Evolutionary conservation across 805 yeast genomes (phyloP).

Genomic region (Saccharomycopsis fermentans): DNA sequence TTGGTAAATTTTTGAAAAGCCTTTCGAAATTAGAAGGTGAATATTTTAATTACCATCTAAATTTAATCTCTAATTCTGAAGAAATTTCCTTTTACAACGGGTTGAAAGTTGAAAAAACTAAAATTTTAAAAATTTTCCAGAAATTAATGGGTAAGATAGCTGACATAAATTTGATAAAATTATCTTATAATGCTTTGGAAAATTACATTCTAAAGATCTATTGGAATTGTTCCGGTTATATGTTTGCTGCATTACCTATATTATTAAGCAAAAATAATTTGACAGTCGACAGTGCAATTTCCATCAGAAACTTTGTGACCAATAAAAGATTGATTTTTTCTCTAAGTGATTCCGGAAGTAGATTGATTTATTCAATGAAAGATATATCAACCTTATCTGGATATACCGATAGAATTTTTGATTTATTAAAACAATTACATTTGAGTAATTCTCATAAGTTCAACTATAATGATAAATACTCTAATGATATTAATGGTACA

Average conservation of each 20-base stretch:
- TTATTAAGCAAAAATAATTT: constrained; percentile 37
- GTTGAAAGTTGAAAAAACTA: constrained; percentile 60
- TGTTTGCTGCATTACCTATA: constrained; percentile 85
- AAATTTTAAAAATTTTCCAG: constrained; percentile 49
- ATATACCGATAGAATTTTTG: constrained; percentile 77
- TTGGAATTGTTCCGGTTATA: constrained; percentile 93
- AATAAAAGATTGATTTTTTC: constrained; percentile 85
- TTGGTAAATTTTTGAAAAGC: constrained; percentile 63
- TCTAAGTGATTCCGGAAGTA: constrained; percentile 89
- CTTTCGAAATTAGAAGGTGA: constrained; percentile 80
- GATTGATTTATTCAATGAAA: constrained; percentile 89
- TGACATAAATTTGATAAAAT: constrained; percentile 46
- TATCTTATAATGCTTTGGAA: constrained; percentile 64
- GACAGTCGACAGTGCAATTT: constrained; percentile 29
- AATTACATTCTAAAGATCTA: constrained; percentile 82
- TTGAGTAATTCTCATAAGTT: constrained; percentile 57
- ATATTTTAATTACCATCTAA: constrained; percentile 77
- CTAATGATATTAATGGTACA: constrained; percentile 63
- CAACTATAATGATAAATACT: constrained; percentile 31
- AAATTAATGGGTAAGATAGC: constrained; percentile 46
- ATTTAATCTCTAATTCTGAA: constrained; percentile 80
- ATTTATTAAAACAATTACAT: constrained; percentile 65
- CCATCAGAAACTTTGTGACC: constrained; percentile 81
- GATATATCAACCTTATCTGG: constrained; percentile 89
- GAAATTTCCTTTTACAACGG: constrained; percentile 94